Percentiles rank a stretch among this genome's conserved stretches.
Conservation (phyloP, 192 early-diverging fungal genomes). For the Coemansia sp. region DNA sequence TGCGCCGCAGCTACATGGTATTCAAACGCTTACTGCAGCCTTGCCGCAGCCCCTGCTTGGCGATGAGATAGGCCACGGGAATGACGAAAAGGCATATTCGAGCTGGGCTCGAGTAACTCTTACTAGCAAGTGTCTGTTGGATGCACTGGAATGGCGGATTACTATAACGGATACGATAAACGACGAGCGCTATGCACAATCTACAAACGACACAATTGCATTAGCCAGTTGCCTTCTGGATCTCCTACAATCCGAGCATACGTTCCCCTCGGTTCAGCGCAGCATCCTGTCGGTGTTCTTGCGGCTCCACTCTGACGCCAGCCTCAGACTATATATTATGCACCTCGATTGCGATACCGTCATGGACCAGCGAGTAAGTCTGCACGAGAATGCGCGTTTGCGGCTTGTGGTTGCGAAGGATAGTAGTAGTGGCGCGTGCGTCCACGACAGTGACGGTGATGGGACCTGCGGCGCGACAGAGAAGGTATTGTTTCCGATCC, state of each 20-base stretch:
- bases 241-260: conserved; percentile 32
- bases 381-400: conserved; percentile 45
- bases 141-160: conserved; percentile 35
- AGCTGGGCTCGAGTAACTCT: conserved; percentile 33
- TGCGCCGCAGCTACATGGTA: neutral
- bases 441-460: neutral
- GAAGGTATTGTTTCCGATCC: conserved; percentile 51
- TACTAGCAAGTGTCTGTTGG: conserved; percentile 22
- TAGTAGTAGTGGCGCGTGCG: neutral
- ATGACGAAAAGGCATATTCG: conserved; percentile 18
- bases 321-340: conserved; percentile 40
- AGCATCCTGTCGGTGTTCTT: conserved; percentile 30
- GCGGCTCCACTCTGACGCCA: conserved; percentile 48
- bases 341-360: conserved; percentile 31
- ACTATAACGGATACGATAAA: conserved; percentile 26
- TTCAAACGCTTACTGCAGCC: neutral
- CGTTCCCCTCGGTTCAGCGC: conserved; percentile 43
- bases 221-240: conserved; percentile 35
- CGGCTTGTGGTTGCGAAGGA: conserved; percentile 14
- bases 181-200: conserved; percentile 17
- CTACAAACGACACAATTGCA: conserved; percentile 31
- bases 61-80: neutral
- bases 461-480: neutral
- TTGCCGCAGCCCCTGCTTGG: conserved; percentile 9
- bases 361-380: conserved; percentile 51